Conservation (phyloP, 176 grass and related monocot species). For the Tillandsia leiboldiana region DNA sequence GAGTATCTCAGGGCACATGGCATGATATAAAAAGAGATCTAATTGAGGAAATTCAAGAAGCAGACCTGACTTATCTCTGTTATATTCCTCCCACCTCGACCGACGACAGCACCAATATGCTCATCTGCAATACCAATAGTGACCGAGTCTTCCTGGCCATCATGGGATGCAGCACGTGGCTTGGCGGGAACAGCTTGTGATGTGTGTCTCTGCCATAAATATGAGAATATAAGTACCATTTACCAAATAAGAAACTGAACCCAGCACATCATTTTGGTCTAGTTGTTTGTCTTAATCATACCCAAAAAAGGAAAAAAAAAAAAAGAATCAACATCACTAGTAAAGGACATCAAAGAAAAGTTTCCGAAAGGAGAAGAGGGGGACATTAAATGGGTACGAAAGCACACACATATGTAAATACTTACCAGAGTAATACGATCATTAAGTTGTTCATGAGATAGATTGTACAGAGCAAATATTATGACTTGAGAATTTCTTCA, state of each 20-base stretch:
- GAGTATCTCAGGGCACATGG: not conserved
- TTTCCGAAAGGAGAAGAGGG: not conserved
- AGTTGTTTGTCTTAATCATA: not conserved
- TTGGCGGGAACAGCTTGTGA: not conserved
- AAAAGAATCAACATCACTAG: not conserved
- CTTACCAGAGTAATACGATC: no score
- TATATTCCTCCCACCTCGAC: constrained; percentile 74
- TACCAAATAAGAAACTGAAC: not conserved
- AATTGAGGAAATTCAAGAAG: constrained; percentile 4
- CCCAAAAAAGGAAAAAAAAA: not conserved
- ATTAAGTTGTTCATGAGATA: not conserved
- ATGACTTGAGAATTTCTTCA: not conserved
- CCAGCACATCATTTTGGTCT: not conserved
- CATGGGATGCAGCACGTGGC: constrained; percentile 22
- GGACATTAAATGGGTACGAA: not conserved
- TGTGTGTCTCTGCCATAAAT: not conserved
- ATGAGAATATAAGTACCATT: not conserved
- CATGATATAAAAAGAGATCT: not conserved
- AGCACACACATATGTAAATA: not conserved
- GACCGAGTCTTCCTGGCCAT: constrained; percentile 42
- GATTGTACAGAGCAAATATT: not conserved
- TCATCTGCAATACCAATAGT: constrained; percentile 82
- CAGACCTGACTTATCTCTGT: constrained; percentile 79
- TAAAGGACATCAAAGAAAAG: not conserved
- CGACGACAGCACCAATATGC: constrained; percentile 83